These are phyloP conservation scores for Coriaria nepalensis DNA, from an alignment of 306 rosid genomes.

Conservation along the genomic window DNA sequence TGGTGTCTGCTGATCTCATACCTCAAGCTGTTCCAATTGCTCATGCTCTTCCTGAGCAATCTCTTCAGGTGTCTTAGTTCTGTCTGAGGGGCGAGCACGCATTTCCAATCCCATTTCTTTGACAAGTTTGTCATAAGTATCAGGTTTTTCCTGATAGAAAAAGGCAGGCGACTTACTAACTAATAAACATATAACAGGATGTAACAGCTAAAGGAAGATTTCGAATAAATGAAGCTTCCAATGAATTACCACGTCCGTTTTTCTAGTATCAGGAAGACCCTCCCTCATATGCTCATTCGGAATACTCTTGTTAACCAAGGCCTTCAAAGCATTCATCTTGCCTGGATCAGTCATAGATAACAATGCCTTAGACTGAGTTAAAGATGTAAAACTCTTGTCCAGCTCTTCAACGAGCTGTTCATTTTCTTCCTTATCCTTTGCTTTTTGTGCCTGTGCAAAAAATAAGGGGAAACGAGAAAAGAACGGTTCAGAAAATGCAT, in stretches of 20 bases:
- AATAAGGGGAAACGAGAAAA: conserved; percentile 7
- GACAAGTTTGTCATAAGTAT: conserved; percentile 56
- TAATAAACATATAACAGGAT: neutral
- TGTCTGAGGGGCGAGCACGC: conserved; percentile 88
- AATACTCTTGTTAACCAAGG: conserved; percentile 40
- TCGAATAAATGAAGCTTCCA: neutral
- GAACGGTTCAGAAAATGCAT: conserved; percentile 1
- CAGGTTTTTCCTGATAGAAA: conserved; percentile 60
- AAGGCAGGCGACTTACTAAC: conserved; percentile 17
- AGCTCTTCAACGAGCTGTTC: conserved; percentile 60
- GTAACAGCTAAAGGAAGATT: conserved; percentile 3
- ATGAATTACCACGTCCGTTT: conserved; percentile 29
- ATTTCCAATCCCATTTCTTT: conserved; percentile 61
- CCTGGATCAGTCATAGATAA: conserved; percentile 46
- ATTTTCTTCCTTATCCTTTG: conserved; percentile 76
- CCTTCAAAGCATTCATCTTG: conserved; percentile 59
- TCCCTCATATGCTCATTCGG: conserved; percentile 30
- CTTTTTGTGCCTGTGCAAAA: conserved; percentile 65
- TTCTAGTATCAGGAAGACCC: conserved; percentile 22
- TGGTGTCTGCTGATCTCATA: conserved; percentile 14
- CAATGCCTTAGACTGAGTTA: conserved; percentile 44
- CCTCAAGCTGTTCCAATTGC: conserved; percentile 64
- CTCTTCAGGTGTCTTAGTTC: conserved; percentile 80
- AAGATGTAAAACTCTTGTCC: conserved; percentile 49
- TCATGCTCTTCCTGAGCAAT: conserved; percentile 92